Evolutionary conservation across 257 asterid species (phyloP).

Genomic region (Solanum chilense): DNA sequence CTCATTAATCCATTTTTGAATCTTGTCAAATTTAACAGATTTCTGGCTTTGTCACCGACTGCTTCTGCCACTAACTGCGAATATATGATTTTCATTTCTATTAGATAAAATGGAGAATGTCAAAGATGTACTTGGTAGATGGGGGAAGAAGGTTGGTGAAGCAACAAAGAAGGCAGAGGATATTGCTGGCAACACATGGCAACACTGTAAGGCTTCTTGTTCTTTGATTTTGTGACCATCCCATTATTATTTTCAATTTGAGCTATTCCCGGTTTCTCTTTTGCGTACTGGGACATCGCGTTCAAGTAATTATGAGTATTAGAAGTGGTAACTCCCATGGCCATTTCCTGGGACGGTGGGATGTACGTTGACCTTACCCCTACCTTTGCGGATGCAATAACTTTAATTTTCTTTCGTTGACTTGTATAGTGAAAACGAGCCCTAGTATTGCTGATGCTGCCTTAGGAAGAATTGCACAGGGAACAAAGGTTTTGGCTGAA

Average conservation of each 20-base stretch:
- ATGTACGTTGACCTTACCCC: background rate
- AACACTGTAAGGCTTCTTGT: conserved; percentile 59
- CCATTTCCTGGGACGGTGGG: background rate
- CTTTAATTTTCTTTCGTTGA: background rate
- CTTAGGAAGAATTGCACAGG: conserved; percentile 90
- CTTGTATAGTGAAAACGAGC: conserved; percentile 77
- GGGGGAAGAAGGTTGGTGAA: conserved; percentile 89
- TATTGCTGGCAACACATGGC: conserved; percentile 92
- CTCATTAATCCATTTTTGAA: too few species aligned
- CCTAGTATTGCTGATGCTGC: conserved; percentile 97
- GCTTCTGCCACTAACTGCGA: background rate
- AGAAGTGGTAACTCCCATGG: background rate
- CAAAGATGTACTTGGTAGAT: conserved; percentile 72
- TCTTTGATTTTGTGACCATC: background rate
- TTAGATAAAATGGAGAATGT: conserved; percentile 61
- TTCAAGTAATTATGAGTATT: background rate
- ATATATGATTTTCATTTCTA: background rate
- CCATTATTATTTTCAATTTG: too few species aligned
- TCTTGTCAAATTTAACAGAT: too few species aligned
- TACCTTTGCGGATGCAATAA: background rate
- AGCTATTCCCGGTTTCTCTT: background rate
- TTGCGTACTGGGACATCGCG: background rate
- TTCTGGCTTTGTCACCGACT: background rate
- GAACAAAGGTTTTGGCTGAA: conserved; percentile 93
- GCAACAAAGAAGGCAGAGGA: conserved; percentile 84